Base-by-base conservation (phyloP, 768 basidiomycete genomes). In the Termitomyces sp. region DNA sequence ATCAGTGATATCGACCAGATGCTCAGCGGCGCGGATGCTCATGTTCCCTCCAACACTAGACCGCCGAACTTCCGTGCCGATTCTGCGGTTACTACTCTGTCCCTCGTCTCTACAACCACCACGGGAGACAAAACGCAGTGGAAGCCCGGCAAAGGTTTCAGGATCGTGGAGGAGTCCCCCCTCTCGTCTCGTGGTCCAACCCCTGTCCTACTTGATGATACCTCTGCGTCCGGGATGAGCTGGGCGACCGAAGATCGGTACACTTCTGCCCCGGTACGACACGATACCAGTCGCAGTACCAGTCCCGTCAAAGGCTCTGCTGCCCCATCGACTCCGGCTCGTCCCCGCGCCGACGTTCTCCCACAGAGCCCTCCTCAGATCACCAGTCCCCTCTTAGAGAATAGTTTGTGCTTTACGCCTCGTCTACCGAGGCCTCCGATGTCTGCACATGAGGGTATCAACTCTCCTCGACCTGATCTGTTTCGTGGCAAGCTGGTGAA, bases 351-450 rank as follows among this genome's bases (percentile, higher is more conserved):
- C 12, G 51, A 42, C 10, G 56, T 68, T 22, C 74, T 88, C 3
- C 83, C 84, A 0, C 73, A 73, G 26, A 85, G 84, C 59, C 87
- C 87, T 0, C 76, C 83, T 2, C 76, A 76, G 58, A 69, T 88
- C 36, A 82, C 74, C 68, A 86, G 81, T 12, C 82, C 83, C 1
- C 78, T 81, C 0, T 73, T 88, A 55, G 80, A 85, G 55, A 79
- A 74, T 27, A 74, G 77, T 27, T 74, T 88, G 30, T 84, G 81
- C 63, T 88, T 88, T 62, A 77, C 78, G 0, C 74, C 77, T 24
- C 36, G 53, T 24, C 44, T 51, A 10, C 44, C 49, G 20, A 53
- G 52, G 37, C 37, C 54, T 5, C 14, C 34, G 5, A n/a, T 13
- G 13, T 30, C 63, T 36, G 52, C 20, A 14, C 53, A 58, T 24